Base-by-base conservation (phyloP, 2,329 filamentous ascomycete species). In the Teratosphaeriaceae sp. region DNA sequence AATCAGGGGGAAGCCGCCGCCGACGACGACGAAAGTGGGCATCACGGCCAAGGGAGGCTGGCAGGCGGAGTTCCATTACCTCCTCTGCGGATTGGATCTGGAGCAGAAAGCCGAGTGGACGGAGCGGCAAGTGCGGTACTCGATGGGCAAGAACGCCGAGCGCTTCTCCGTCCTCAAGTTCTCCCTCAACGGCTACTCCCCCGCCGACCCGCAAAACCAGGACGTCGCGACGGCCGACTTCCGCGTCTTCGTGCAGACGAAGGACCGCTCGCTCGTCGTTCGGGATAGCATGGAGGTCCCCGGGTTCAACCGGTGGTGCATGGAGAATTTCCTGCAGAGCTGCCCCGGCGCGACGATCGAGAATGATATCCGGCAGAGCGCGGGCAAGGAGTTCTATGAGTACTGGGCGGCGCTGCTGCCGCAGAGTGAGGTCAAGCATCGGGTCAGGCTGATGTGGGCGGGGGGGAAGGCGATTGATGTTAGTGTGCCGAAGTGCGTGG, bases 11-110 rank as follows among this genome's bases (percentile, higher is more conserved):
- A 53, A 55, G 2, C 64, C 69, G 2, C 70, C 71, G 2, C 71
- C 71, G 5, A 63, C 69, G 11, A 73, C 70, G 1, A 74, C 70
- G 9, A 74, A 74, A 52, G 61, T 67, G 15, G 69, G 66, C 15
- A 58, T 73, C 44, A 67, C 66, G 2, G 67, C 63, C 2, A 55
- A 55, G n/a, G 67, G 65, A 13, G 68, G 68, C 15, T 71, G 61
- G 49, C 65, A 71, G 48, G 66, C 67, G 9, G 67, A 72, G 45
- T 58, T 58, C 11, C 58, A 56, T 24, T 68, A 63, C 48, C 69
- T 63, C 49, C 54, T 70, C 12, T 61, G 60, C 4, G 70, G 65
- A 3, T 62, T 65, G 20, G 65, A 70, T 54, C 64, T 69, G 44
- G 49, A 64, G 43, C 63, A 63, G 42, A 73, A 73, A 48, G 65